phyloP scores from a whole-genome alignment of 805 yeast genomes.

The Pichia eremophila region DNA sequence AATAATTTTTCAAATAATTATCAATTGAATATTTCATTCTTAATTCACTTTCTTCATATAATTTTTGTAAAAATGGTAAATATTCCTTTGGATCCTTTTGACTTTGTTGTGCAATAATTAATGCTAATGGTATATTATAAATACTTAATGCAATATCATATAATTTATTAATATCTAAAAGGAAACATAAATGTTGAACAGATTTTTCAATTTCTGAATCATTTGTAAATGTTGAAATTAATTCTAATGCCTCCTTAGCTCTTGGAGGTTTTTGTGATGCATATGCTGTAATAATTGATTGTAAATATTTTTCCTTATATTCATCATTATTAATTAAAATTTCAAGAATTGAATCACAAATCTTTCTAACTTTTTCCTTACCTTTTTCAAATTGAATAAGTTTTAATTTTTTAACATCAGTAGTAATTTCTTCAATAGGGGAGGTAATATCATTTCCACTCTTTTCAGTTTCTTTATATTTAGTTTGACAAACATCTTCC shows the following conservation, averaged over 20 bases:
- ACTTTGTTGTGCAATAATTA: conserved; percentile 87
- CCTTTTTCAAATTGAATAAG: conserved; percentile 12
- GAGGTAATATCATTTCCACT: background rate
- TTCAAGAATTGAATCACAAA: conserved; percentile 62
- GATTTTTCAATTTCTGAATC: conserved; percentile 45
- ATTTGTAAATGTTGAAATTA: conserved; percentile 46
- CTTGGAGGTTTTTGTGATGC: conserved; percentile 90
- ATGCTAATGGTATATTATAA: conserved; percentile 72
- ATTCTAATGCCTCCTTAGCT: conserved; percentile 58
- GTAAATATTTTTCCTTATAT: conserved; percentile 51
- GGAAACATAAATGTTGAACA: conserved; percentile 78
- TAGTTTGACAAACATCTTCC: conserved; percentile 75
- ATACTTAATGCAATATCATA: conserved; percentile 73
- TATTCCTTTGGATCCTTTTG: conserved; percentile 98
- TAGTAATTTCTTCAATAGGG: background rate
- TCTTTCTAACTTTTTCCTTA: conserved; percentile 51
- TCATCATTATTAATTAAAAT: conserved; percentile 41
- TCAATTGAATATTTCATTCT: conserved; percentile 74
- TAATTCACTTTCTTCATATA: conserved; percentile 57
- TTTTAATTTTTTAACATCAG: conserved; percentile 2
- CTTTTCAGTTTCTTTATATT: conserved; percentile 63
- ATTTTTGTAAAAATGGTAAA: conserved; percentile 76
- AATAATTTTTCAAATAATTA: conserved; percentile 57
- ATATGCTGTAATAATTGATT: conserved; percentile 79
- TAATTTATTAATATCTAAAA: conserved; percentile 78